Evolutionary conservation across 2,329 filamentous ascomycete species (phyloP).

Genomic region (Beauveria caledonica): DNA sequence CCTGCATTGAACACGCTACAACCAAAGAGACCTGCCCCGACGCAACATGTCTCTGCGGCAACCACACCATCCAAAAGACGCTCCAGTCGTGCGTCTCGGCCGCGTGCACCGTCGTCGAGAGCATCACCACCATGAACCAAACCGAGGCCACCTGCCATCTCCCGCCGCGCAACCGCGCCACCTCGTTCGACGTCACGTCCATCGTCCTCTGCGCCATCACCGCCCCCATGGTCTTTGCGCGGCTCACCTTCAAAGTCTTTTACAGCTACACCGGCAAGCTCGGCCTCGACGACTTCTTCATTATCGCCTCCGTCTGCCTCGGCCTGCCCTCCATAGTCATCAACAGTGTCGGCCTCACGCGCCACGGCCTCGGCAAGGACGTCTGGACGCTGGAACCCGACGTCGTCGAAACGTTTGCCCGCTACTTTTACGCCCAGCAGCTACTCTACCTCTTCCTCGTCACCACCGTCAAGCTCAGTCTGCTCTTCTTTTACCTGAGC

Average conservation of each 20-base stretch:
- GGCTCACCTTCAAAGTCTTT: slow-evolving; percentile 31
- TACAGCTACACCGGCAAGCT: slow-evolving; percentile 24
- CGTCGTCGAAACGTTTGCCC: slow-evolving; percentile 34
- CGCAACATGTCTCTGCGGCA: neutral
- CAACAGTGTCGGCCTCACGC: slow-evolving; percentile 22
- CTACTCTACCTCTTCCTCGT: slow-evolving; percentile 39
- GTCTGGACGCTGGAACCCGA: slow-evolving; percentile 39
- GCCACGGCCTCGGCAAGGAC: slow-evolving; percentile 40
- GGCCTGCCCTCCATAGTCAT: slow-evolving; percentile 26
- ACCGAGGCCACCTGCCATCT: slow-evolving; percentile 21
- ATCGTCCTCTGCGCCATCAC: slow-evolving; percentile 27
- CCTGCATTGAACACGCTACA: neutral
- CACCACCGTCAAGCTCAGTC: slow-evolving; percentile 39
- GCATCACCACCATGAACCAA: slow-evolving; percentile 14
- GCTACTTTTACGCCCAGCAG: slow-evolving; percentile 35
- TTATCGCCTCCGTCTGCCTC: slow-evolving; percentile 20
- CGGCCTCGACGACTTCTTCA: slow-evolving; percentile 31
- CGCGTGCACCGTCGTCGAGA: neutral
- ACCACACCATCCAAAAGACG: neutral
- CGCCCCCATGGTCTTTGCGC: slow-evolving; percentile 32
- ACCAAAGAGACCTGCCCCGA: neutral
- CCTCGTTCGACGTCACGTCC: slow-evolving; percentile 26
- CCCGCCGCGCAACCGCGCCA: slow-evolving; percentile 23
- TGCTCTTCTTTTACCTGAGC: slow-evolving; percentile 47
- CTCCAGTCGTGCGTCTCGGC: neutral